These are phyloP conservation scores for Coemansia sp. DNA, from an alignment of 192 early-diverging fungal species.

Conservation along the genomic window DNA sequence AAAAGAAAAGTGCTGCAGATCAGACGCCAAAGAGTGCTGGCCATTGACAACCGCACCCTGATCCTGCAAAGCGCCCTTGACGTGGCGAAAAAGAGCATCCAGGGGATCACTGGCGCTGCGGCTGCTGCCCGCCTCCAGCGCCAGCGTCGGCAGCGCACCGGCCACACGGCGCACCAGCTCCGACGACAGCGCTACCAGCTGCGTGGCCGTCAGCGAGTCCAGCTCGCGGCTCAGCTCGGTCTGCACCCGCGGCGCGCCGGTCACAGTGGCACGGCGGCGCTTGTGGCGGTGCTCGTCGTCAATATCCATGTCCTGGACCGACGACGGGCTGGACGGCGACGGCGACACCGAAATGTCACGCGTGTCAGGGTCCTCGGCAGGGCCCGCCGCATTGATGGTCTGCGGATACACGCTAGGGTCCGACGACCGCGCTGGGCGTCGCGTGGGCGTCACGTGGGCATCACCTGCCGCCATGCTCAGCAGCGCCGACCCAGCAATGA, in stretches of 20 bases:
- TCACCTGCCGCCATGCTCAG: conserved; percentile 54
- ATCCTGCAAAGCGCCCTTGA: conserved; percentile 7
- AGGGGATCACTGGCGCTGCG: neutral
- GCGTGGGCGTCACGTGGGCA: conserved; percentile 17
- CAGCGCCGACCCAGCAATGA: conserved; percentile 51
- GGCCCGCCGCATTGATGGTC: conserved; percentile 10
- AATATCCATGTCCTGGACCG: conserved; percentile 10
- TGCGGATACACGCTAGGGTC: conserved; percentile 47
- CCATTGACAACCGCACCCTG: neutral
- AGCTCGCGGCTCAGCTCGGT: conserved; percentile 23
- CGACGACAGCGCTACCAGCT: conserved; percentile 51
- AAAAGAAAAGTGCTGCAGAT: neutral
- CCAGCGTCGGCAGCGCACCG: conserved; percentile 37
- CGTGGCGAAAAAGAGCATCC: conserved; percentile 8
- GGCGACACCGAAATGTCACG: conserved; percentile 53
- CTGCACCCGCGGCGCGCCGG: conserved; percentile 23
- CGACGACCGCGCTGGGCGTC: conserved; percentile 38
- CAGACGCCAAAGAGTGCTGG: neutral
- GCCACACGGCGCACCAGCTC: conserved; percentile 52
- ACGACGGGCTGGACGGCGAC: conserved; percentile 37
- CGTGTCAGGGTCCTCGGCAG: conserved; percentile 31
- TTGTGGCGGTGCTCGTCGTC: conserved; percentile 20
- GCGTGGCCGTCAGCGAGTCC: conserved; percentile 32
- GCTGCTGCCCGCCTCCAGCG: conserved; percentile 30
- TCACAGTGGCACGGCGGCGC: conserved; percentile 40